These are phyloP conservation scores for Botrytis elliptica DNA, from an alignment of 2,329 filamentous ascomycete genomes.

Conservation along the genomic window DNA sequence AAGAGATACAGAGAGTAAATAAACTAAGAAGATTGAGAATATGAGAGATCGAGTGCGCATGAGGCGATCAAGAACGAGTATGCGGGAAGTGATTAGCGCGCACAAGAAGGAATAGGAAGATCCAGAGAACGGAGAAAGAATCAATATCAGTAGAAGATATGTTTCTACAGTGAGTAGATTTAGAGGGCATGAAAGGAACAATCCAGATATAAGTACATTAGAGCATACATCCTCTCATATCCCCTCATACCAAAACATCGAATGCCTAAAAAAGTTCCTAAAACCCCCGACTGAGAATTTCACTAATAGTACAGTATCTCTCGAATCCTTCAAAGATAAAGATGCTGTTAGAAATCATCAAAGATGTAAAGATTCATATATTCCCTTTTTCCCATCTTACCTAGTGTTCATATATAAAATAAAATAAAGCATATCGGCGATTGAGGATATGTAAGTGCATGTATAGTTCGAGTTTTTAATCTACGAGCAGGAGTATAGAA, in stretches of 20 bases:
- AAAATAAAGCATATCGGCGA: too few species aligned
- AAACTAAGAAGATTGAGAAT: not conserved
- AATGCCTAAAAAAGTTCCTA: too few species aligned
- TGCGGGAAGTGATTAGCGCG: not conserved
- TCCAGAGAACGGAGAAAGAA: not conserved
- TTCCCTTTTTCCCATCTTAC: too few species aligned
- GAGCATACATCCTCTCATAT: not conserved
- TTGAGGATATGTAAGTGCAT: too few species aligned
- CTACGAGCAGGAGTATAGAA: too few species aligned
- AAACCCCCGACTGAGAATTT: not conserved
- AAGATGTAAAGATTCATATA: fast-evolving
- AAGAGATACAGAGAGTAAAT: too few species aligned
- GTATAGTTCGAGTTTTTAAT: too few species aligned
- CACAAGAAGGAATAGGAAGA: not conserved
- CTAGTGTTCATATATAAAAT: too few species aligned
- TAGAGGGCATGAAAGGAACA: not conserved
- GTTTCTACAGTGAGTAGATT: not conserved
- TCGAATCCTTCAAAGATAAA: not conserved
- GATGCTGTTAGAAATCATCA: not conserved
- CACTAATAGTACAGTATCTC: not conserved
- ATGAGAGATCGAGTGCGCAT: not conserved
- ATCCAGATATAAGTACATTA: not conserved
- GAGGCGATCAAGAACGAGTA: not conserved
- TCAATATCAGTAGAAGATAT: not conserved
- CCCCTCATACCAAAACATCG: not conserved